Conservation (phyloP, 306 rosid genomes). For the Sicyos baderoa region DNA sequence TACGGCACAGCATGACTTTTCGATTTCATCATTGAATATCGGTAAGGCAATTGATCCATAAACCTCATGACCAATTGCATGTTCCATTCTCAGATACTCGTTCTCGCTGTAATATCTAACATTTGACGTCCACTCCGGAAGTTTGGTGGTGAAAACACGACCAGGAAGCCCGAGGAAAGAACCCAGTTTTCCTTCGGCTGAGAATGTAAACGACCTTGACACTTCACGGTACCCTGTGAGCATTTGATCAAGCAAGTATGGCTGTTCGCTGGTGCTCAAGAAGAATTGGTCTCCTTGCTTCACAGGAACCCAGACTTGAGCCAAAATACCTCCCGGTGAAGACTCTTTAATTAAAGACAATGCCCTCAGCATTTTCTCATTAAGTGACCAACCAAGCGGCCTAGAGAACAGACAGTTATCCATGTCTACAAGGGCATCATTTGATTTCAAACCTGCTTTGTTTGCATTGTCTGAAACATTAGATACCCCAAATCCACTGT, state of each 20-base stretch:
- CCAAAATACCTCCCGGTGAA: conserved; percentile 66
- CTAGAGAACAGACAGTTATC: conserved; percentile 26
- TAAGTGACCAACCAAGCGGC: conserved; percentile 48
- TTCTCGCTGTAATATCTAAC: conserved; percentile 52
- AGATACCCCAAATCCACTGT: conserved; percentile 32
- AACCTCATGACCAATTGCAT: conserved; percentile 58
- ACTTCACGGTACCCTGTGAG: conserved; percentile 84
- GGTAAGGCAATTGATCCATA: conserved; percentile 82
- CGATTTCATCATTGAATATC: conserved; percentile 40
- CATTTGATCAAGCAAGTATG: conserved; percentile 71
- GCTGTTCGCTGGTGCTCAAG: conserved; percentile 82
- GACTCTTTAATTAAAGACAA: conserved; percentile 67
- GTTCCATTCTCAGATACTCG: conserved; percentile 67
- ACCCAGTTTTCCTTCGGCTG: conserved; percentile 46
- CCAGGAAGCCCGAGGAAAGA: conserved; percentile 70
- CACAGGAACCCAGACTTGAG: conserved; percentile 89
- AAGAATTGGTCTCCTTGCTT: conserved; percentile 45
- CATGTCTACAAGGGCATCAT: conserved; percentile 20
- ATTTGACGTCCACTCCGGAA: conserved; percentile 88
- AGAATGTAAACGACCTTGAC: conserved; percentile 58
- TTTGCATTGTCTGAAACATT: conserved; percentile 28
- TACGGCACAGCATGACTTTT: conserved; percentile 57
- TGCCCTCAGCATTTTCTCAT: conserved; percentile 77
- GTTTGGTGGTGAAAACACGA: conserved; percentile 67
- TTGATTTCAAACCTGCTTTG: conserved; percentile 26